These are phyloP conservation scores for Calophaca sinica DNA, from an alignment of 306 rosid genomes.

Conservation along the genomic window DNA sequence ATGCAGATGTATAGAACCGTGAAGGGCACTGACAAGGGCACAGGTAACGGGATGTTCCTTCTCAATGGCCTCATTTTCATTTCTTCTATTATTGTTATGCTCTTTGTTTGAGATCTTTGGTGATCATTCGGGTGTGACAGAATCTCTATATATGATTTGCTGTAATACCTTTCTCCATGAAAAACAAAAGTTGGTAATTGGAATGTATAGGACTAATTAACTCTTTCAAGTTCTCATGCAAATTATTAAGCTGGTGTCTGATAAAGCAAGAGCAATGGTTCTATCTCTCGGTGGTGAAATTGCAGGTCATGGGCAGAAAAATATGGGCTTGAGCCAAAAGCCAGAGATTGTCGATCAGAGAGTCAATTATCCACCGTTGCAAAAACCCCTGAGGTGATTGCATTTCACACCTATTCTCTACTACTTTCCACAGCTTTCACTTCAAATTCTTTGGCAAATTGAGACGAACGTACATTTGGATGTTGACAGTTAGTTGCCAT, in stretches of 20 bases:
- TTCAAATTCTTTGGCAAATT: constrained; percentile 18
- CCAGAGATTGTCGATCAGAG: constrained; percentile 50
- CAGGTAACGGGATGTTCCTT: constrained; percentile 66
- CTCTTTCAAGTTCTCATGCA: too few species aligned
- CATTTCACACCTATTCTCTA: neutral
- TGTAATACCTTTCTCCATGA: constrained; percentile 40
- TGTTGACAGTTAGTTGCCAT: constrained; percentile 6
- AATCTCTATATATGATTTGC: constrained; percentile 51
- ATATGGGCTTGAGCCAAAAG: constrained; percentile 54
- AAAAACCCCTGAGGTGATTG: constrained; percentile 50
- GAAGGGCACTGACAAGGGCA: constrained; percentile 83
- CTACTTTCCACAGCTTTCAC: neutral
- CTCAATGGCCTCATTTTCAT: constrained; percentile 44
- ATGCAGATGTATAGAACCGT: constrained; percentile 99
- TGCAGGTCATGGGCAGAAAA: constrained; percentile 65
- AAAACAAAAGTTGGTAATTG: constrained; percentile 36
- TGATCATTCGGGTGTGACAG: constrained; percentile 53
- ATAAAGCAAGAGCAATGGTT: constrained; percentile 52
- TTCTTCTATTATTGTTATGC: constrained; percentile 39
- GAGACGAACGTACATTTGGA: neutral
- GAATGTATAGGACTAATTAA: constrained; percentile 9
- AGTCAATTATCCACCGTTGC: constrained; percentile 36
- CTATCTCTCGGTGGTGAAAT: constrained; percentile 41
- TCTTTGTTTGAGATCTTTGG: constrained; percentile 46
- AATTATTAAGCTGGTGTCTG: constrained; percentile 46